phyloP scores from a whole-genome alignment of 2,329 filamentous ascomycete genomes.

The Fusarium nanum region DNA sequence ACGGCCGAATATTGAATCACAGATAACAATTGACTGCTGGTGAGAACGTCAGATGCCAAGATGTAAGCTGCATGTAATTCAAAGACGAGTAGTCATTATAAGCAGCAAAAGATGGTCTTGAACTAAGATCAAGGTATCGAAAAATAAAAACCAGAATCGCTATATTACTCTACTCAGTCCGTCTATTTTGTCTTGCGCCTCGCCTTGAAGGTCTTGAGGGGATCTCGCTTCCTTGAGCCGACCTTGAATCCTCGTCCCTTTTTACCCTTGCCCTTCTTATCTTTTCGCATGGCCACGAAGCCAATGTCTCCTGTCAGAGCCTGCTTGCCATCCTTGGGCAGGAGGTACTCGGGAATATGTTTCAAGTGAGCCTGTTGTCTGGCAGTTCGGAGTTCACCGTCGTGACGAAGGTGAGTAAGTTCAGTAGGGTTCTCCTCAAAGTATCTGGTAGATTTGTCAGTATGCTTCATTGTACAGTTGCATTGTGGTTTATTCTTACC shows the following conservation, averaged over 20 bases:
- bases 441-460: constrained; percentile 61
- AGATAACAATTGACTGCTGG: background rate
- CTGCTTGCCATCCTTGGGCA: constrained; percentile 81
- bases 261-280: constrained; percentile 62
- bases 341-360: constrained; percentile 92
- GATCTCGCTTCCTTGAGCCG: constrained; percentile 78
- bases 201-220: constrained; percentile 88
- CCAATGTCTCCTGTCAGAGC: constrained; percentile 76
- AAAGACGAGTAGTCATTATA: background rate
- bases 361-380: constrained; percentile 89
- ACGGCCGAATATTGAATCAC: background rate
- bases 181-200: constrained; percentile 59
- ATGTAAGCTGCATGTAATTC: background rate
- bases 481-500: constrained; percentile 51
- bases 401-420: constrained; percentile 86
- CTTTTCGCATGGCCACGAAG: constrained; percentile 77
- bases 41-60: background rate
- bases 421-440: constrained; percentile 98
- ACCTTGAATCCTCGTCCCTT: constrained; percentile 61
- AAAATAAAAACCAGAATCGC: constrained; percentile 21
- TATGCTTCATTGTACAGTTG: background rate
- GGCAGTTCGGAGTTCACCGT: constrained; percentile 86
- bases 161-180: constrained; percentile 21
- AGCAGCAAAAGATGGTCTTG: constrained; percentile 6
- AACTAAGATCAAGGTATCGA: constrained; percentile 38